phyloP scores from a whole-genome alignment of 75 land plant species.

The Azolla pinnata region DNA sequence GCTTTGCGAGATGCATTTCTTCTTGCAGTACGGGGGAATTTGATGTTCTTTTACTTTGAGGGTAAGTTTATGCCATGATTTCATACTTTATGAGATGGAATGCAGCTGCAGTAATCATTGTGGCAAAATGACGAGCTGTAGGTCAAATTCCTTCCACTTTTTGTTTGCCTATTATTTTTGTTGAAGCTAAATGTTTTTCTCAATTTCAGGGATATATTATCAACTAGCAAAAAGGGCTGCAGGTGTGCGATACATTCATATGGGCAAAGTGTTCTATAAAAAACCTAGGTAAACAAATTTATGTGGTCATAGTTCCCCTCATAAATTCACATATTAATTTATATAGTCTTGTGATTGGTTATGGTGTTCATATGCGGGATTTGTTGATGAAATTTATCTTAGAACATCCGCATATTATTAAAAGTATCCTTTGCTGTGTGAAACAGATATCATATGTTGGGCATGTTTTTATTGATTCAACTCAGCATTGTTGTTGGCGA shows the following conservation, averaged over 20 bases:
- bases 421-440: no score
- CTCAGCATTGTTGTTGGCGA: slow-evolving; percentile 80
- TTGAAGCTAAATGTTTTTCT: no score
- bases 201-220: slow-evolving; percentile 87
- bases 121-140: no score
- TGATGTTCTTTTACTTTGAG: slow-evolving; percentile 99
- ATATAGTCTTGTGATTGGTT: no score
- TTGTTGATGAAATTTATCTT: no score
- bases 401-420: no score
- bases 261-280: slow-evolving; percentile 75
- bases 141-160: background rate
- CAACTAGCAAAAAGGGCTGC: slow-evolving; percentile 89
- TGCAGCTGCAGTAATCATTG: background rate
- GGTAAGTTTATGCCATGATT: slow-evolving; percentile 29
- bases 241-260: slow-evolving; percentile 80
- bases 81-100: background rate
- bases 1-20: slow-evolving; percentile 55
- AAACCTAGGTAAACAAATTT: slow-evolving; percentile 74
- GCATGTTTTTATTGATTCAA: slow-evolving; percentile 89
- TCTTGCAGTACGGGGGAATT: slow-evolving; percentile 64
- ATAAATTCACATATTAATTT: no score
- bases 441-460: slow-evolving; percentile 90
- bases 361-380: no score
- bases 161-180: background rate
- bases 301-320: no score